Percentiles rank a stretch among this genome's conserved stretches.
These are phyloP conservation scores for Cystobasidium slooffiae DNA, from an alignment of 1,284 basidiomycete genomes.

Conservation along the genomic window DNA sequence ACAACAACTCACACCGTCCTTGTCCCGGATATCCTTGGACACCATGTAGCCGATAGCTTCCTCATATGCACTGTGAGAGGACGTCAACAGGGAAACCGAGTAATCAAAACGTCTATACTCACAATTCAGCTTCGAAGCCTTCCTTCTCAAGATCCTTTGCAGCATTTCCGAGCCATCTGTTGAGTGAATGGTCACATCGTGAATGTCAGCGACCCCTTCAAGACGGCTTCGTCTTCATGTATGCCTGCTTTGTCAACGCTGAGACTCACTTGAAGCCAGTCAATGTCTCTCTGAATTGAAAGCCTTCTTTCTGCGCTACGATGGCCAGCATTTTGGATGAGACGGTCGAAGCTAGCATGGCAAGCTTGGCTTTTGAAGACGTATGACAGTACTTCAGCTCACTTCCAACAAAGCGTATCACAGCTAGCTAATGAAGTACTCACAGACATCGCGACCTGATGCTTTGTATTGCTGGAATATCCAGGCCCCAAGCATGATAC, in stretches of 20 bases:
- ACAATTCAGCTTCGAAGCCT: conserved; percentile 73
- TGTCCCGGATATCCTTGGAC: conserved; percentile 73
- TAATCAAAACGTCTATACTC: background rate
- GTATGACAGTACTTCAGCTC: background rate
- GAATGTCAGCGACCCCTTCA: no score
- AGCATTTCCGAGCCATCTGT: conserved; percentile 68
- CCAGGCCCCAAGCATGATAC: conserved; percentile 71
- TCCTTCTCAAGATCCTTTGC: conserved; percentile 67
- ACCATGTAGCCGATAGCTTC: conserved; percentile 86
- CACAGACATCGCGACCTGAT: conserved; percentile 66
- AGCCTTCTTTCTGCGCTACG: conserved; percentile 74
- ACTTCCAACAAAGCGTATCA: background rate
- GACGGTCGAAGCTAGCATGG: conserved; percentile 82
- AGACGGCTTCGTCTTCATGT: no score
- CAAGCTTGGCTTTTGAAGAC: conserved; percentile 64
- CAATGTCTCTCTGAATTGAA: conserved; percentile 77
- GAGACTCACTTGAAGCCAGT: conserved; percentile 64
- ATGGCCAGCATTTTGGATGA: conserved; percentile 82
- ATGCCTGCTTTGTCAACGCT: background rate
- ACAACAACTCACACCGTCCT: conserved; percentile 78
- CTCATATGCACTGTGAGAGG: conserved; percentile 67
- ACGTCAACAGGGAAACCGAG: background rate
- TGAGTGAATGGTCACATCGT: background rate
- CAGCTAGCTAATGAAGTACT: conserved; percentile 13
- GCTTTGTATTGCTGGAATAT: conserved; percentile 67